Conservation (phyloP, 495 filamentous ascomycete genomes). For the Xylaria cubensis region DNA sequence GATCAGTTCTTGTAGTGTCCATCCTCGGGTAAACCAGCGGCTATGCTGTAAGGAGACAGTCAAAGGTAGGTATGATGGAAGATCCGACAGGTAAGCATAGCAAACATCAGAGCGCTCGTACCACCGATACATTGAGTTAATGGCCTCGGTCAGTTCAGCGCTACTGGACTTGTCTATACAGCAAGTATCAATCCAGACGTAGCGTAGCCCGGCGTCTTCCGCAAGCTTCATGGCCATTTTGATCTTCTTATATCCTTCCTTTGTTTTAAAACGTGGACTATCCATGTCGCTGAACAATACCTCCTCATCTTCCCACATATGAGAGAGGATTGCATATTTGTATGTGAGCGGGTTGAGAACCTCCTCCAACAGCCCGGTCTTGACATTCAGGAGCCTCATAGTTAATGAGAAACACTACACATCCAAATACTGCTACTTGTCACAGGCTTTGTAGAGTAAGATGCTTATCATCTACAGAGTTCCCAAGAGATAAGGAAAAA, state of each 20-base stretch:
- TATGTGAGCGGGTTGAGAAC: background rate
- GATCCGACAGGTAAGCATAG: background rate
- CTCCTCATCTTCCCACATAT: background rate
- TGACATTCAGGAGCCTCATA: slow-evolving; percentile 6
- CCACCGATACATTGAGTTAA: slow-evolving; percentile 1
- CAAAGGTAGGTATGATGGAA: slow-evolving; percentile 1
- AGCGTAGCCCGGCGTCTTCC: background rate
- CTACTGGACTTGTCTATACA: slow-evolving; percentile 6
- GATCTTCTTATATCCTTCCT: background rate
- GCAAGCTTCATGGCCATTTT: slow-evolving; percentile 3
- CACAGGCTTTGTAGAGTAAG: background rate
- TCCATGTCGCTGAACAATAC: background rate
- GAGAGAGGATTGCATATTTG: background rate
- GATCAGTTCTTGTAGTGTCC: background rate
- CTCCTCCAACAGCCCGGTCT: background rate
- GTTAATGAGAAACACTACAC: background rate
- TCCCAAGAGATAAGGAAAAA: background rate
- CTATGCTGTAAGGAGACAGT: background rate
- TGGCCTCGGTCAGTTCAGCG: background rate
- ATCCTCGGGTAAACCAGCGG: slow-evolving; percentile 4
- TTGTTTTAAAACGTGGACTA: background rate
- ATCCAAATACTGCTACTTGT: background rate
- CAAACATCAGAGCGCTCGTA: slow-evolving; percentile 2
- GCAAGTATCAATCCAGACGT: slow-evolving; percentile 1
- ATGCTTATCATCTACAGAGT: background rate